A percentile compares a stretch with the other conserved stretches of the same genome.
Conservation (phyloP, 2,329 filamentous ascomycete species). For the Cordyceps cicadae region DNA sequence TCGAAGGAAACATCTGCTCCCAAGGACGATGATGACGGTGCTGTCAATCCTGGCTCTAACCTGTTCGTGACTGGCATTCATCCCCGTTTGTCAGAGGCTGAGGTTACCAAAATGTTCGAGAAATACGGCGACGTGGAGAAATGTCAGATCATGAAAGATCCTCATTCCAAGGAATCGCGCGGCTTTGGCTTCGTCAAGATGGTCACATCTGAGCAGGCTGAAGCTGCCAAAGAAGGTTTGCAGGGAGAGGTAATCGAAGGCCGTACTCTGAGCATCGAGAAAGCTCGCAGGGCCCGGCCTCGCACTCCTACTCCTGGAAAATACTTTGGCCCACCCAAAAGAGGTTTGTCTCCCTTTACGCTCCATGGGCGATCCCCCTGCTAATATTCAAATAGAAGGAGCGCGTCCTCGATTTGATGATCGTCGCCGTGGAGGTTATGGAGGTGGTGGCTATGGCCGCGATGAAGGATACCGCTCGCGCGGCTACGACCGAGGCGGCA, state of each 20-base stretch:
- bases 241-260: constrained; percentile 94
- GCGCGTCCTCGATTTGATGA: constrained; percentile 46
- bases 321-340: constrained; percentile 97
- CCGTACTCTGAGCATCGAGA: constrained; percentile 95
- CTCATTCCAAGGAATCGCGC: constrained; percentile 95
- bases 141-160: constrained; percentile 99
- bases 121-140: constrained; percentile 99
- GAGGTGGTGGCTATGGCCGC: constrained; percentile 46
- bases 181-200: constrained; percentile 99
- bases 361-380: background rate
- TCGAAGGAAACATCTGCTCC: constrained; percentile 46
- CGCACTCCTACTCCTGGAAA: constrained; percentile 96
- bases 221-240: constrained; percentile 91
- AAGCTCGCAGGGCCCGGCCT: constrained; percentile 89
- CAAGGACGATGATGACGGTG: constrained; percentile 63
- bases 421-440: constrained; percentile 54
- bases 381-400: constrained; percentile 21
- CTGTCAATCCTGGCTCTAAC: constrained; percentile 90
- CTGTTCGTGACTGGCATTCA: constrained; percentile 98
- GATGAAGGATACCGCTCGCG: constrained; percentile 40
- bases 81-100: constrained; percentile 78
- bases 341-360: constrained; percentile 54
- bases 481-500: constrained; percentile 29
- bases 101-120: constrained; percentile 91
- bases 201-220: constrained; percentile 88